Percentiles rank a stretch among this genome's conserved stretches.
Conservation (phyloP, 768 basidiomycete species). For the Leccinum uliginosum region DNA sequence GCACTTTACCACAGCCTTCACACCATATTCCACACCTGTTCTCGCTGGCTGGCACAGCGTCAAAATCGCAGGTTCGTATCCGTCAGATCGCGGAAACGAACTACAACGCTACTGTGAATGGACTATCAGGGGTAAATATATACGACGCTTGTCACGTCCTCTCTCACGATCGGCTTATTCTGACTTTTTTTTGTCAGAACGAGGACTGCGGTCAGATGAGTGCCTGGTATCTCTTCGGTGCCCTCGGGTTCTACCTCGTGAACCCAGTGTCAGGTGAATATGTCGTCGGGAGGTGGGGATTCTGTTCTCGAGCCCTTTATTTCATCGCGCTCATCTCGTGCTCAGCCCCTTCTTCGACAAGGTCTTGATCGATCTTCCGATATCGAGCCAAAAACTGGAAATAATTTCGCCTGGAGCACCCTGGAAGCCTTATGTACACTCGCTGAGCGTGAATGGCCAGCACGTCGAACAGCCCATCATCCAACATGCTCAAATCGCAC, state of each 20-base stretch:
- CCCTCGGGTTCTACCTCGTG: slow-evolving; percentile 82
- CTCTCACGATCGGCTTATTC: background rate
- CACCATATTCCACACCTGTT: slow-evolving; percentile 88
- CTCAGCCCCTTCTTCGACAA: slow-evolving; percentile 50
- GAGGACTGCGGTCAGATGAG: slow-evolving; percentile 92
- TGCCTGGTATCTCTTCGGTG: slow-evolving; percentile 81
- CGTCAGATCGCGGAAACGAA: slow-evolving; percentile 58
- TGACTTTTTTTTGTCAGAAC: slow-evolving; percentile 48
- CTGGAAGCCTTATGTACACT: slow-evolving; percentile 56
- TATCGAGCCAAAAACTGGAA: slow-evolving; percentile 33
- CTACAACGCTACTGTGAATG: slow-evolving; percentile 65
- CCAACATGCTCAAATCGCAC: slow-evolving; percentile 53
- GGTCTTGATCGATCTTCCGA: slow-evolving; percentile 54
- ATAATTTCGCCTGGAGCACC: slow-evolving; percentile 57
- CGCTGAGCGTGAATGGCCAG: slow-evolving; percentile 52
- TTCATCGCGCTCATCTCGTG: background rate
- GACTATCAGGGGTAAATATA: slow-evolving; percentile 62
- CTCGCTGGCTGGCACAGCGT: slow-evolving; percentile 64
- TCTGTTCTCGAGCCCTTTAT: background rate
- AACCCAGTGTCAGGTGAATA: slow-evolving; percentile 77
- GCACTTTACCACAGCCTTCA: slow-evolving; percentile 50
- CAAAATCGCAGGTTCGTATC: slow-evolving; percentile 67
- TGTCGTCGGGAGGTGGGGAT: slow-evolving; percentile 62
- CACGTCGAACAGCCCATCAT: slow-evolving; percentile 45
- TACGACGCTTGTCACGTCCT: background rate